phyloP scores from a whole-genome alignment of 2,329 filamentous ascomycete species.

The Aspergillus sp. region DNA sequence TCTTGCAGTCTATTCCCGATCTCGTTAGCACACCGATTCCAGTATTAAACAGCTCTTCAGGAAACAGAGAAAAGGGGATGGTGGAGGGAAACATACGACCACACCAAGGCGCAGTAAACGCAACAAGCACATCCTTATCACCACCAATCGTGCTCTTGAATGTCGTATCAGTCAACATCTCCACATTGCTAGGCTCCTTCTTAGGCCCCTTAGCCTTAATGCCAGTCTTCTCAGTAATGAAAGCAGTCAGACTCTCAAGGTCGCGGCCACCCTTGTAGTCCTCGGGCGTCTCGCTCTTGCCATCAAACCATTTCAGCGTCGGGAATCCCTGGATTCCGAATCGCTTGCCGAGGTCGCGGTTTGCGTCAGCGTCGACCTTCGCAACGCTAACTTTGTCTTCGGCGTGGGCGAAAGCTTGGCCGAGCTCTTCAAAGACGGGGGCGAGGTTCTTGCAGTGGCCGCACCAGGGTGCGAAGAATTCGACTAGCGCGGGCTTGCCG shows the following conservation, averaged over 20 bases:
- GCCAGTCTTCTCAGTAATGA: slow-evolving; percentile 84
- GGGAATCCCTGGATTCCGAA: slow-evolving; percentile 94
- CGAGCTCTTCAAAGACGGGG: slow-evolving; percentile 91
- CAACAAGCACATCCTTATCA: slow-evolving; percentile 88
- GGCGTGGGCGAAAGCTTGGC: slow-evolving; percentile 67
- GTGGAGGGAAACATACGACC: slow-evolving; percentile 69
- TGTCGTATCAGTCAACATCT: slow-evolving; percentile 74
- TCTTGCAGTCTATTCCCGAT: slow-evolving; percentile 83
- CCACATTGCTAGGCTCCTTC: slow-evolving; percentile 69
- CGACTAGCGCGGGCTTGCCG: slow-evolving; percentile 91
- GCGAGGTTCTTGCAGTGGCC: slow-evolving; percentile 98
- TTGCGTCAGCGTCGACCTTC: slow-evolving; percentile 92
- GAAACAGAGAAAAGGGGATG: slow-evolving; percentile 5
- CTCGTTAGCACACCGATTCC: background rate
- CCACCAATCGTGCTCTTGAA: slow-evolving; percentile 78
- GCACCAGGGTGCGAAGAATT: slow-evolving; percentile 99
- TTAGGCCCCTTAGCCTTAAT: slow-evolving; percentile 67
- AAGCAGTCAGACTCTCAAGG: slow-evolving; percentile 77
- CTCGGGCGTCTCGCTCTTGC: slow-evolving; percentile 79
- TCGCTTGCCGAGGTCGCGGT: slow-evolving; percentile 78
- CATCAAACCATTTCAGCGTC: slow-evolving; percentile 96
- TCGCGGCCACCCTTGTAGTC: slow-evolving; percentile 89
- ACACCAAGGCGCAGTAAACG: slow-evolving; percentile 98
- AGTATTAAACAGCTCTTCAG: too few species aligned
- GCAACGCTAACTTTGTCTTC: slow-evolving; percentile 80